Percentiles rank a stretch among this genome's conserved stretches.
These are phyloP conservation scores for Saccharomyces eubayanus DNA, from an alignment of 805 yeast genomes.

Conservation along the genomic window DNA sequence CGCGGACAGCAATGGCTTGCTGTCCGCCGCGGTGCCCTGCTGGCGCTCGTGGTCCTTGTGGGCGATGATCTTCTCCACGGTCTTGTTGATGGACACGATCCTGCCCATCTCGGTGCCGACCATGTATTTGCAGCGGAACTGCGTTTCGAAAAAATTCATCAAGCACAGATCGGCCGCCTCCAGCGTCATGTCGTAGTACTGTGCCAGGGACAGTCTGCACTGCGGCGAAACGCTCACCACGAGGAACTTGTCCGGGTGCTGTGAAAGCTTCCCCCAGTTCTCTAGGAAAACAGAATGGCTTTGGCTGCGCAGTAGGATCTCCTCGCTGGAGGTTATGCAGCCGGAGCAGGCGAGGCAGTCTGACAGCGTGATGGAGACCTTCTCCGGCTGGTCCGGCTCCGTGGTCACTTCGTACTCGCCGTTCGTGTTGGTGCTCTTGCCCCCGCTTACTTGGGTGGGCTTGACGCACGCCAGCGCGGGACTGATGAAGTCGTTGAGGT, in stretches of 20 bases:
- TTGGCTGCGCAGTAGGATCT: slow-evolving; percentile 82
- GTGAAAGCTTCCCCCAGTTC: slow-evolving; percentile 36
- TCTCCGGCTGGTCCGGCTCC: slow-evolving; percentile 48
- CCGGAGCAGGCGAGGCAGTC: slow-evolving; percentile 97
- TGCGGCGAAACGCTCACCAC: slow-evolving; percentile 83
- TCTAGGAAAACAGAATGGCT: slow-evolving; percentile 71
- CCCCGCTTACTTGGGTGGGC: slow-evolving; percentile 44
- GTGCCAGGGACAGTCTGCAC: slow-evolving; percentile 71
- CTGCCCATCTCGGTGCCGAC: slow-evolving; percentile 85
- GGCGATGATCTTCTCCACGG: slow-evolving; percentile 34
- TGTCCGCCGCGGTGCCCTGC: slow-evolving; percentile 2
- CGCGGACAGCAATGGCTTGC: slow-evolving; percentile 53
- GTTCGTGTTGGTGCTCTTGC: slow-evolving; percentile 12
- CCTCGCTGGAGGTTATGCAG: slow-evolving; percentile 96
- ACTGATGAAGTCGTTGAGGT: slow-evolving; percentile 85
- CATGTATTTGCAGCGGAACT: slow-evolving; percentile 59
- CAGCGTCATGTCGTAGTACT: slow-evolving; percentile 46
- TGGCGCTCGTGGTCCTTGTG: slow-evolving; percentile 5
- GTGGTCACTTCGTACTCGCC: slow-evolving; percentile 61
- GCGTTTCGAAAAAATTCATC: slow-evolving; percentile 43
- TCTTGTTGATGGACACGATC: slow-evolving; percentile 48
- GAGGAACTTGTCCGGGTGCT: slow-evolving; percentile 35
- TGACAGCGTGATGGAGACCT: slow-evolving; percentile 81
- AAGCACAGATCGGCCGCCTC: slow-evolving; percentile 54
- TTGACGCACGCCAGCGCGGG: slow-evolving; percentile 94